phyloP scores from a whole-genome alignment of 768 basidiomycete species.

The Strobilomyces dryophilus region DNA sequence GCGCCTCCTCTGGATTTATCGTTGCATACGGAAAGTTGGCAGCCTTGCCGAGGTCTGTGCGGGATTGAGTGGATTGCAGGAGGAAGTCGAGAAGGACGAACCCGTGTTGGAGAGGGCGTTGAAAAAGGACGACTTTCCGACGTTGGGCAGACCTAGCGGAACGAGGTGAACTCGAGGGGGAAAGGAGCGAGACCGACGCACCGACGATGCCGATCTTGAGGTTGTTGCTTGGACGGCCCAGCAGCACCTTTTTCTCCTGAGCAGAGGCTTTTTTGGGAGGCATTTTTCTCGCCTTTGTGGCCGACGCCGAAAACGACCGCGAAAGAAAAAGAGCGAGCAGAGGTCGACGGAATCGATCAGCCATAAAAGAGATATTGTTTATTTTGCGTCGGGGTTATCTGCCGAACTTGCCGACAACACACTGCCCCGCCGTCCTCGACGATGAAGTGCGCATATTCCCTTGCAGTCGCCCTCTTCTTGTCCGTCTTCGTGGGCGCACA shows the following conservation, averaged over 20 bases:
- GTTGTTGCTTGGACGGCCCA: conserved; percentile 94
- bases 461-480: conserved; percentile 17
- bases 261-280: conserved; percentile 82
- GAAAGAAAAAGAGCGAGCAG: conserved; percentile 12
- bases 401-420: conserved; percentile 17
- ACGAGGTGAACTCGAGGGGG: not conserved
- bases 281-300: conserved; percentile 63
- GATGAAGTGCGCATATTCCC: conserved; percentile 15
- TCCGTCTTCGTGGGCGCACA: conserved; percentile 36
- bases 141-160: conserved; percentile 79
- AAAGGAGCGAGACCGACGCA: conserved; percentile 37
- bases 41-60: conserved; percentile 80
- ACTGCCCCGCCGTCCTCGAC: not conserved
- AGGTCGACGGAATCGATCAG: conserved; percentile 30
- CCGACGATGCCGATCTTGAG: conserved; percentile 99
- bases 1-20: conserved; percentile 93
- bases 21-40: conserved; percentile 97
- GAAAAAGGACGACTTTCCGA: conserved; percentile 99
- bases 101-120: conserved; percentile 92
- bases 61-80: conserved; percentile 4
- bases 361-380: conserved; percentile 15
- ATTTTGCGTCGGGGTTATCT: conserved; percentile 12
- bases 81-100: conserved; percentile 30
- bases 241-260: conserved; percentile 78
- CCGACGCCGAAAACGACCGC: conserved; percentile 37